Base-by-base conservation (phyloP, 306 rosid species). In the Sicyos edulis region DNA sequence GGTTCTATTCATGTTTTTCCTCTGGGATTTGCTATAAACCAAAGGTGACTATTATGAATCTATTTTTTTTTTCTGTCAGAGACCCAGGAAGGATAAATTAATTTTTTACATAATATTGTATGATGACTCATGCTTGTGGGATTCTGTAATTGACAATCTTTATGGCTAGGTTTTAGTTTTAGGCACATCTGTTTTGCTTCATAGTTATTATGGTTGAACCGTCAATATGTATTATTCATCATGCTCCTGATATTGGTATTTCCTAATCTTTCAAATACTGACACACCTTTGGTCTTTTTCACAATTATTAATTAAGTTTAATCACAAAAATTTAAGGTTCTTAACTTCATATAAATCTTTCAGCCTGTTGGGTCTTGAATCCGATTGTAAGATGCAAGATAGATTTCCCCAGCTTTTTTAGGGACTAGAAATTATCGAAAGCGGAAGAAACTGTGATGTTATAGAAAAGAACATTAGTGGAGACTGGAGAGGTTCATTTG, bases 1-100 rank as follows among this genome's bases (percentile, higher is more conserved):
- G 98, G 98, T 74, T 92, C 98, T 78, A 77, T 90, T 78, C 98
- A 92, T 84, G 81, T 88, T 74, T 92, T 92, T 82, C 81, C 88
- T 65, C 86, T 92, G 63, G 91, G 88, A 75, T 85, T 87, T 74
- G 85, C 87, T 68, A 75, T 85, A 60, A 74, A 65, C 73, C 91
- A 86, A 77, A 86, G 96, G 98, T 87, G 70, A 85, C 81, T 76
- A 76, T 62, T 76, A 53, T 66, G 56, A 34, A 76, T 73, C 74
- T 64, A 26, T 64, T 49, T 22, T 16, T 26, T 26, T 26, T 16
- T 26, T 26, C 3, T 74, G 29, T 61, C 14, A 2, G 15, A 24
- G 51, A 15, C 50, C 1, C 16, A 40, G 52, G 70, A 63, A 45
- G 16, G 54, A 29, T 21, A 32, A 51, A 20, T 51, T 14, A n/a